Percentiles rank a stretch among this genome's conserved stretches.
These are phyloP conservation scores for Gossypium ekmanianum DNA, from an alignment of 345 rosid species.

Conservation along the genomic window DNA sequence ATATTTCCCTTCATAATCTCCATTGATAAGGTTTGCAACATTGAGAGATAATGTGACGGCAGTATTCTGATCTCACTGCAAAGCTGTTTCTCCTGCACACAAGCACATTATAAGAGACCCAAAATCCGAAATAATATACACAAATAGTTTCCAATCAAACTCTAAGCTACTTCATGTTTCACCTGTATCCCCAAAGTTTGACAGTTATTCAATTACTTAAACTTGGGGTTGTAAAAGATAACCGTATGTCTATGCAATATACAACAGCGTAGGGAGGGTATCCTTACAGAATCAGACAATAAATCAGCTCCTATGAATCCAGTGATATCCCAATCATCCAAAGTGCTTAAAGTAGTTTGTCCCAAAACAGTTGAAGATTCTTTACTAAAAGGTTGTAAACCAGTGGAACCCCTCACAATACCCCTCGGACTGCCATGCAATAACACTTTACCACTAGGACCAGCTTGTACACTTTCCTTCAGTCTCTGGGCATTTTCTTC, in stretches of 20 bases:
- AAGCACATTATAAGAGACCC: constrained; percentile 5
- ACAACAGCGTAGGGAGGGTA: background rate
- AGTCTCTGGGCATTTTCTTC: constrained; percentile 50
- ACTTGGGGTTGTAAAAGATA: background rate
- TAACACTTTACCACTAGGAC: constrained; percentile 49
- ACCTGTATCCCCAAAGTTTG: background rate
- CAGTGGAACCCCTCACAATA: constrained; percentile 28
- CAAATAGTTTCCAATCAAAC: background rate
- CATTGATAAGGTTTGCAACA: constrained; percentile 60
- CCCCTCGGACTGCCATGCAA: constrained; percentile 47
- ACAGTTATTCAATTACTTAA: background rate
- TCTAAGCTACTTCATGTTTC: background rate
- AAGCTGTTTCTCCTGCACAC: constrained; percentile 63
- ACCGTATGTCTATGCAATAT: too few relatives aligned
- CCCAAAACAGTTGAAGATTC: constrained; percentile 33
- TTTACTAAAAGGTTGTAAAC: constrained; percentile 39
- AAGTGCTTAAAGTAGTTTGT: constrained; percentile 30
- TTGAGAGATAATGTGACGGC: constrained; percentile 80
- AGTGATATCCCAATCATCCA: constrained; percentile 70
- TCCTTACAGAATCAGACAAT: constrained; percentile 71
- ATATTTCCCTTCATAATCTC: constrained; percentile 65
- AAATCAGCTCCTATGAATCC: constrained; percentile 67
- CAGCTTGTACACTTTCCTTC: constrained; percentile 49
- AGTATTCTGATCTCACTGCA: constrained; percentile 68
- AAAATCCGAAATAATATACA: background rate